phyloP scores from a whole-genome alignment of 2,329 filamentous ascomycete genomes.

The Pezicula carpinea region DNA sequence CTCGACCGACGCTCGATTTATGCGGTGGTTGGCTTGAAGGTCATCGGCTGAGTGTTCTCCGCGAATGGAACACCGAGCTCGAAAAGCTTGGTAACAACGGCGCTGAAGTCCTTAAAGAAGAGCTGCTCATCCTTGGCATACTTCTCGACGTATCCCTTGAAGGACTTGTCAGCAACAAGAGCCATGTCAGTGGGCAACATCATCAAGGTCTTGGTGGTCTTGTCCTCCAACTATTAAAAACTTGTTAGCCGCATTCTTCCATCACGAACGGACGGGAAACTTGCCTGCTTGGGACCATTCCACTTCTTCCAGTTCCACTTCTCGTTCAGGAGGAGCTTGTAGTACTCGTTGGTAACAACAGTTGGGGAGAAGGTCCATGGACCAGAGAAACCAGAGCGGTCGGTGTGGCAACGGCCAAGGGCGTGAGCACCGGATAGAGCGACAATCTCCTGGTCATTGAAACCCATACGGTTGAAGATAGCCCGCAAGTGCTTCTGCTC shows the following conservation, averaged over 20 bases:
- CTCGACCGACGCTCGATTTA: conserved; percentile 14
- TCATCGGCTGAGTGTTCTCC: conserved; percentile 53
- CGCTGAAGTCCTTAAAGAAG: conserved; percentile 92
- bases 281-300: conserved; percentile 75
- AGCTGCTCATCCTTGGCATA: conserved; percentile 87
- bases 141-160: conserved; percentile 73
- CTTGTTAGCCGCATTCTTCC: conserved; percentile 1
- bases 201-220: conserved; percentile 83
- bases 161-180: conserved; percentile 81
- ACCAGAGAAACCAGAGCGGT: conserved; percentile 82
- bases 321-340: conserved; percentile 79
- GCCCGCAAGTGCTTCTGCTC: conserved; percentile 76
- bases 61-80: conserved; percentile 91
- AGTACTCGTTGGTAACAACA: conserved; percentile 93
- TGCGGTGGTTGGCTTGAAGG: conserved; percentile 54
- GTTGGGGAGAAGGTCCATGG: conserved; percentile 93
- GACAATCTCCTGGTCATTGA: conserved; percentile 95
- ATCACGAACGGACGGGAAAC: conserved; percentile 8
- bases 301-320: conserved; percentile 92
- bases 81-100: conserved; percentile 76
- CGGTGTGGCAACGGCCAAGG: conserved; percentile 81
- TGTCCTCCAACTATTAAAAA: conserved; percentile 71
- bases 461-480: conserved; percentile 97
- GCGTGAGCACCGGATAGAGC: conserved; percentile 83
- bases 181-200: conserved; percentile 94